Base-by-base conservation (phyloP, 78 protist species). In the Mastigamoeba balamuthi region DNA sequence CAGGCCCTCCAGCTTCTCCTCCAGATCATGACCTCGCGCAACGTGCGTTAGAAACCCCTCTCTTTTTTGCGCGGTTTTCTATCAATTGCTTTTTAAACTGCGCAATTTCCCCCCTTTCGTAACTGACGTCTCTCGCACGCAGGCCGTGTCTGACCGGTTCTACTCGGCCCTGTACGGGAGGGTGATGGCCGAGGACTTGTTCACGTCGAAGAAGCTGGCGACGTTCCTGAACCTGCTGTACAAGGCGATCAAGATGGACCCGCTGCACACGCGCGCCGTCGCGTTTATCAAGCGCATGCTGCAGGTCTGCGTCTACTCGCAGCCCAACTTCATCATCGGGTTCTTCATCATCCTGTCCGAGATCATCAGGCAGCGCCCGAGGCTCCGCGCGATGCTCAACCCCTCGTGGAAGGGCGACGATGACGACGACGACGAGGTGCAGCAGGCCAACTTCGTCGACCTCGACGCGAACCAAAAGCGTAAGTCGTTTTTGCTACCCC, bases 281-380 rank as follows among this genome's bases (percentile, higher is more conserved):
- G 88, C 88, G 2, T 72, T 83, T 35, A 0, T 29, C 44, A 74
- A 77, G 29, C 80, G 88, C 27, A 40, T 77, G 43, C 36, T 83
- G 23, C 88, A 83, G 29, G 43, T 58, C 5, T 30, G 43, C 48
- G 35, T 27, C 52, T 39, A 7, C 37, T 37, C 4, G 52, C 66
- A 9, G 8, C 75, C 81, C 10, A 0, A 1, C 35, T 76, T 76
- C n/a, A 2, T 42, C 53, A 42, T 66, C 25, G 81, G 44, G 4
- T 40, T 25, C 10, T 74, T 76, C 30, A 10, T 67, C 33, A 5
- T 76, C 38, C 10, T 76, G 4, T 76, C 81, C 0, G 67, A 76
- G 33, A 33, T 76, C 1, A 41, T n/a, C 33, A 27, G 1, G 44
- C n/a, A n/a, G n/a, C n/a, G n/a, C n/a, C n/a, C n/a, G n/a, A n/a